These are phyloP conservation scores for Talaromyces amestolkiae DNA, from an alignment of 2,329 filamentous ascomycete species.

Conservation along the genomic window DNA sequence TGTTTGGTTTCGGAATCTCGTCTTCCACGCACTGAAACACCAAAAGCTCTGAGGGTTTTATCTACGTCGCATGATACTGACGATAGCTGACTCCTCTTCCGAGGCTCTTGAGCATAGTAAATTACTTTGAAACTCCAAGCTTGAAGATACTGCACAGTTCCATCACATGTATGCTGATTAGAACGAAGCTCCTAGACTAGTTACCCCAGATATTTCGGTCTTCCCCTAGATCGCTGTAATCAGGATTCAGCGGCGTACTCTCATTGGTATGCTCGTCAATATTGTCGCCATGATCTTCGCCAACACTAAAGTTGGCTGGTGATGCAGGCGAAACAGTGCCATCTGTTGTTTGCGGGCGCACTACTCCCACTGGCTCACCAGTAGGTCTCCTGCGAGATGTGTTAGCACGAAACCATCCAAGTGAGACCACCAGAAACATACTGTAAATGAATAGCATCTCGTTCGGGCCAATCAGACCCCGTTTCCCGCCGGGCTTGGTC, in stretches of 20 bases:
- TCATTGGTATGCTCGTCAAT: slow-evolving; percentile 24
- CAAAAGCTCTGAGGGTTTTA: slow-evolving; percentile 6
- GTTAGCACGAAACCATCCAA: slow-evolving; percentile 21
- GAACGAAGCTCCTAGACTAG: slow-evolving; percentile 13
- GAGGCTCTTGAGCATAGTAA: slow-evolving; percentile 3
- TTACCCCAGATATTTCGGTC: slow-evolving; percentile 29
- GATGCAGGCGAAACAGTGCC: slow-evolving; percentile 6
- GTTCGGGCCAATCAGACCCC: slow-evolving; percentile 59
- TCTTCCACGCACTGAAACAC: slow-evolving; percentile 1
- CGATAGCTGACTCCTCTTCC: neutral
- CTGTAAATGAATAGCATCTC: slow-evolving; percentile 33
- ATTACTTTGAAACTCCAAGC: neutral
- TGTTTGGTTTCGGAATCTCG: slow-evolving; percentile 7
- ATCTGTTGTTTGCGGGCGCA: slow-evolving; percentile 5
- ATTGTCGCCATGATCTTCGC: slow-evolving; percentile 22
- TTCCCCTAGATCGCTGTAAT: slow-evolving; percentile 36
- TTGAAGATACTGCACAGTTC: slow-evolving; percentile 8
- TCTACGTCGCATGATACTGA: slow-evolving; percentile 13
- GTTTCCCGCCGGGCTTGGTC: slow-evolving; percentile 63
- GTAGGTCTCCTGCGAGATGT: slow-evolving; percentile 30
- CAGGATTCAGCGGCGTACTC: slow-evolving; percentile 23
- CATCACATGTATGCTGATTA: neutral
- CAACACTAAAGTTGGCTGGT: slow-evolving; percentile 10
- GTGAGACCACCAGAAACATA: slow-evolving; percentile 24
- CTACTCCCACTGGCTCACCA: slow-evolving; percentile 31